A percentile compares a stretch with the other conserved stretches of the same genome.
These are phyloP conservation scores for Knufia petricola DNA, from an alignment of 2,329 filamentous ascomycete species.

Conservation along the genomic window DNA sequence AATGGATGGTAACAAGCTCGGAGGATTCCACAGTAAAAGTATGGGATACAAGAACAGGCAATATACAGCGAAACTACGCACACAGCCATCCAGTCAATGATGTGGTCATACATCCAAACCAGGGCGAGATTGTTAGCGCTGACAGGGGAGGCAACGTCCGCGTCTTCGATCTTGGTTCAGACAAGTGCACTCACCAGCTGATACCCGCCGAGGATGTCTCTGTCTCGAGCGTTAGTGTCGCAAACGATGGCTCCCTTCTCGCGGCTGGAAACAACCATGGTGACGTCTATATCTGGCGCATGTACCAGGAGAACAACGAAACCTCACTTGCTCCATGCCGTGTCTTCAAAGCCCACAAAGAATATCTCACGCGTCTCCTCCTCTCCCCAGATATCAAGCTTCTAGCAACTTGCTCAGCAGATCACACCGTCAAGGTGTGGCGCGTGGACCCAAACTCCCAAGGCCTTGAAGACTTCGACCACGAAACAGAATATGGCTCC, in stretches of 20 bases:
- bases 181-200: constrained; percentile 90
- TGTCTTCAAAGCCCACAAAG: constrained; percentile 80
- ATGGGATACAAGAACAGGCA: constrained; percentile 82
- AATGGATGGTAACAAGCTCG: constrained; percentile 98
- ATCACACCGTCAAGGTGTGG: constrained; percentile 96
- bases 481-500: neutral
- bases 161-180: constrained; percentile 94
- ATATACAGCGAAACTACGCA: constrained; percentile 83
- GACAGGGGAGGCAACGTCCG: constrained; percentile 86
- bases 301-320: constrained; percentile 71
- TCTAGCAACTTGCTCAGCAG: constrained; percentile 83
- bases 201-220: constrained; percentile 93
- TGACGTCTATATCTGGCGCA: constrained; percentile 94
- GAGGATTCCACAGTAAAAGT: constrained; percentile 97
- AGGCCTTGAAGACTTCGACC: constrained; percentile 25
- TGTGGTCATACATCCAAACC: constrained; percentile 98
- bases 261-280: constrained; percentile 90
- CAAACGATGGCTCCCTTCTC: constrained; percentile 82
- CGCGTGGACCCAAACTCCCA: constrained; percentile 63
- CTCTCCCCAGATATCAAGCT: constrained; percentile 90
- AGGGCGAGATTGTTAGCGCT: constrained; percentile 95
- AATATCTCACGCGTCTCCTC: constrained; percentile 85
- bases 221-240: constrained; percentile 89
- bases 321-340: constrained; percentile 80
- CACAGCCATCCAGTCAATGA: constrained; percentile 88